Conservation (phyloP, 1,284 basidiomycete genomes). For the Inonotus hispidus region DNA sequence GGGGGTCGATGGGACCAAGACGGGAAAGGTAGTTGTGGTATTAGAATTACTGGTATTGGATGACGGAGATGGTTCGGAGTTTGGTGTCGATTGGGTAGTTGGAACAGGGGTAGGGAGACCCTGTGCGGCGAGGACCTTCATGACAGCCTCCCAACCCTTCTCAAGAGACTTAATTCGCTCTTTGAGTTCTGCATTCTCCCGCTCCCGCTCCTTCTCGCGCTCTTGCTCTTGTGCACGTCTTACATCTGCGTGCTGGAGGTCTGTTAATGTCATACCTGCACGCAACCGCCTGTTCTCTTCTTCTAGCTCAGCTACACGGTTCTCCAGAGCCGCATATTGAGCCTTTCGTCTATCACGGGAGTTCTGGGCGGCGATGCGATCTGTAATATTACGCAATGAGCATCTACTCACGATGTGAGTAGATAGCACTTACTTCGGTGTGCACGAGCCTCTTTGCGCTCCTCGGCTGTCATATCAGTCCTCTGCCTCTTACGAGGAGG, state of each 20-base stretch:
- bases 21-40: constrained; percentile 30
- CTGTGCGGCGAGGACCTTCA: constrained; percentile 67
- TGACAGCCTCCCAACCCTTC: constrained; percentile 70
- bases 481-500: constrained; percentile 66
- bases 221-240: constrained; percentile 33
- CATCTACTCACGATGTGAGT: background rate
- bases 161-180: constrained; percentile 73
- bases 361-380: constrained; percentile 77
- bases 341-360: constrained; percentile 77
- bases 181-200: constrained; percentile 68
- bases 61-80: constrained; percentile 22
- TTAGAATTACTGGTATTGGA: constrained; percentile 19
- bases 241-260: constrained; percentile 26
- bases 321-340: constrained; percentile 52
- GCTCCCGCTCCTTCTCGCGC: constrained; percentile 45
- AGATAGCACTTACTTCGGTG: constrained; percentile 49
- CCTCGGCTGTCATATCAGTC: constrained; percentile 55
- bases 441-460: constrained; percentile 76
- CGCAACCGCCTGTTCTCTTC: constrained; percentile 42
- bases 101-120: constrained; percentile 42
- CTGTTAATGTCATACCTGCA: constrained; percentile 31
- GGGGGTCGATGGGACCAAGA: constrained; percentile 29
- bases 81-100: constrained; percentile 22
- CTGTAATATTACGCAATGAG: background rate
- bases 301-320: constrained; percentile 39